Evolutionary conservation across 106 monocot genomes (phyloP).

Genomic region (Allium fistulosum): DNA sequence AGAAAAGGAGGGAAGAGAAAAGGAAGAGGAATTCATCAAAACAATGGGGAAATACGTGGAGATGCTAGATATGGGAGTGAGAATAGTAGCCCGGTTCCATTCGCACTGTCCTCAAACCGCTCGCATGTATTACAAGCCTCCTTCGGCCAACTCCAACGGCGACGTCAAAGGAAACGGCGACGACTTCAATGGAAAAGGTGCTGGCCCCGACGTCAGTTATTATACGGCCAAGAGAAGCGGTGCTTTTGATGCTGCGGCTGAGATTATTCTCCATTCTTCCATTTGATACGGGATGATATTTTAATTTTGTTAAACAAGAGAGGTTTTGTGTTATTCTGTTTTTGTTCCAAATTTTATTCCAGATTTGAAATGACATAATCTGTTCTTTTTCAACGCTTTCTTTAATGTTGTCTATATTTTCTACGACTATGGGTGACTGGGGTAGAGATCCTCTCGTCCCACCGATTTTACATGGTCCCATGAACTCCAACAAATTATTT

Average conservation of each 20-base stretch:
- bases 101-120: conserved; percentile 97
- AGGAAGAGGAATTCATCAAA: background rate
- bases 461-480: too few relatives aligned
- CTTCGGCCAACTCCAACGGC: conserved; percentile 9
- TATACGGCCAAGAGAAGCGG: background rate
- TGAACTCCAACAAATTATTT: too few relatives aligned
- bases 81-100: conserved; percentile 78
- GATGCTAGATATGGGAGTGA: conserved; percentile 61
- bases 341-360: too few relatives aligned
- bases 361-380: too few relatives aligned
- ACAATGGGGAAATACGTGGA: conserved; percentile 71
- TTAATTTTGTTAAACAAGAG: too few relatives aligned
- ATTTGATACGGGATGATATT: background rate
- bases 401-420: too few relatives aligned
- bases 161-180: background rate
- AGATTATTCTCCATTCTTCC: conserved; percentile 25
- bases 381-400: too few relatives aligned
- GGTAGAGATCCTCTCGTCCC: too few relatives aligned
- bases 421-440: too few relatives aligned
- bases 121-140: conserved; percentile 82
- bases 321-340: too few relatives aligned
- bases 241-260: conserved; percentile 13
- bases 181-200: background rate
- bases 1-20: background rate
- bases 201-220: background rate